phyloP scores from a whole-genome alignment of 345 rosid genomes.

The Camelina hispida region DNA sequence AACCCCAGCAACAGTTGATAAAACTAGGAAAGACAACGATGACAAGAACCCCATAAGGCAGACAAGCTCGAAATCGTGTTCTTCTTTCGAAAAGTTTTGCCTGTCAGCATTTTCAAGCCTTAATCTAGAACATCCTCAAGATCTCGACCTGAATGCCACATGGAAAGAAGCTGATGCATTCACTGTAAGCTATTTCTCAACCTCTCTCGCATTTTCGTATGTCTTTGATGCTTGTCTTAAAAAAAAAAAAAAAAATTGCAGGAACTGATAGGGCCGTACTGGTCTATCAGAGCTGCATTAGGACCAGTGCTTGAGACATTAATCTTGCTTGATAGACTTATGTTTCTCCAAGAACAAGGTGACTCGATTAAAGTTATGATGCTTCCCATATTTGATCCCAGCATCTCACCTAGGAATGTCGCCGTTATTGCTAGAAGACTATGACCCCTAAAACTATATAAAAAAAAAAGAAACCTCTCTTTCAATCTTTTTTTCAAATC shows the following conservation, averaged over 20 bases:
- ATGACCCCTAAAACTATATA: slow-evolving; percentile 22
- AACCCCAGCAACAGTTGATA: slow-evolving; percentile 19
- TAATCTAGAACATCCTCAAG: slow-evolving; percentile 58
- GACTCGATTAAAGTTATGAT: slow-evolving; percentile 57
- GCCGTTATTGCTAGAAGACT: slow-evolving; percentile 78
- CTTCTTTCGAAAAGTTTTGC: slow-evolving; percentile 65
- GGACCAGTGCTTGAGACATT: slow-evolving; percentile 87
- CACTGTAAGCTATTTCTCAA: slow-evolving; percentile 53
- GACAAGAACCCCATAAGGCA: slow-evolving; percentile 33
- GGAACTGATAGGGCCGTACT: slow-evolving; percentile 84
- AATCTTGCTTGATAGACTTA: slow-evolving; percentile 81
- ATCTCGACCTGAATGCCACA: slow-evolving; percentile 52
- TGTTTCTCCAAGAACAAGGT: slow-evolving; percentile 89
- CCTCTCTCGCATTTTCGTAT: neutral
- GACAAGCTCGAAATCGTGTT: slow-evolving; percentile 42
- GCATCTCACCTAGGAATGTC: slow-evolving; percentile 83
- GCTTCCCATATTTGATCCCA: slow-evolving; percentile 86
- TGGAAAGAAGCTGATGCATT: slow-evolving; percentile 73
- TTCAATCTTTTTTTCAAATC: too few species aligned
- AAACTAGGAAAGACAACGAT: slow-evolving; percentile 34
- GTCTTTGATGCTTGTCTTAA: too few species aligned
- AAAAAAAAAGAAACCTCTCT: neutral
- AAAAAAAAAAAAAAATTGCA: slow-evolving; percentile 50
- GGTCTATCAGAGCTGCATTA: slow-evolving; percentile 92
- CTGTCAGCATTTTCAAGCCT: slow-evolving; percentile 74